Percentiles rank a stretch among this genome's conserved stretches.
Conservation (phyloP, 257 asterid species). For the Jaltomata sinuosa region DNA sequence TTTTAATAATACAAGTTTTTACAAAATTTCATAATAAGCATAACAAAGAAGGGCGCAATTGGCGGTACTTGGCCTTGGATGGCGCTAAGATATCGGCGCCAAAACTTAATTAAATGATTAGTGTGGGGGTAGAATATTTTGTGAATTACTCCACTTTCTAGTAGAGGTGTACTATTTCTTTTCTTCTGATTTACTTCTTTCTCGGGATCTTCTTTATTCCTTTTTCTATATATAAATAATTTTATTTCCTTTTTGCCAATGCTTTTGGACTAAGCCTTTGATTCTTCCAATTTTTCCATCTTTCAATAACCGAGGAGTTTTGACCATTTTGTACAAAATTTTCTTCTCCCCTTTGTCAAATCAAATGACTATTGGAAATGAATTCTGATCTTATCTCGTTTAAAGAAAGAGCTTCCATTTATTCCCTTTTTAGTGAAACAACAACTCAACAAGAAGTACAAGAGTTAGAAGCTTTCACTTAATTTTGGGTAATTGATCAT, state of each 20-base stretch:
- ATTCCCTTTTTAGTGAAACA: too few relatives aligned
- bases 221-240: too few relatives aligned
- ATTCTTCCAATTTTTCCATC: background rate
- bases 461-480: too few relatives aligned
- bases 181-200: background rate
- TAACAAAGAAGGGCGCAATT: conserved; percentile 14
- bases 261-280: conserved; percentile 25
- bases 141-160: background rate
- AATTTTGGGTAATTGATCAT: too few relatives aligned
- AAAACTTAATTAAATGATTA: conserved; percentile 10
- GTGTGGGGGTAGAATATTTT: background rate
- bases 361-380: too few relatives aligned
- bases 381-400: too few relatives aligned
- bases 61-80: conserved; percentile 28
- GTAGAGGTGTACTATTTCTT: too few relatives aligned
- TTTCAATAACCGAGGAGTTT: background rate
- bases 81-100: conserved; percentile 38
- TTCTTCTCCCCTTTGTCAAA: too few relatives aligned
- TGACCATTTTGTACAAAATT: background rate
- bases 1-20: too few relatives aligned
- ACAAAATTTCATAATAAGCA: too few relatives aligned
- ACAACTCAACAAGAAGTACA: too few relatives aligned
- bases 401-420: too few relatives aligned
- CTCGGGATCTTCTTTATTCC: conserved; percentile 5
- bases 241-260: background rate